These are phyloP conservation scores for Biscogniauxia mediterranea DNA, from an alignment of 2,329 filamentous ascomycete species.

Conservation along the genomic window DNA sequence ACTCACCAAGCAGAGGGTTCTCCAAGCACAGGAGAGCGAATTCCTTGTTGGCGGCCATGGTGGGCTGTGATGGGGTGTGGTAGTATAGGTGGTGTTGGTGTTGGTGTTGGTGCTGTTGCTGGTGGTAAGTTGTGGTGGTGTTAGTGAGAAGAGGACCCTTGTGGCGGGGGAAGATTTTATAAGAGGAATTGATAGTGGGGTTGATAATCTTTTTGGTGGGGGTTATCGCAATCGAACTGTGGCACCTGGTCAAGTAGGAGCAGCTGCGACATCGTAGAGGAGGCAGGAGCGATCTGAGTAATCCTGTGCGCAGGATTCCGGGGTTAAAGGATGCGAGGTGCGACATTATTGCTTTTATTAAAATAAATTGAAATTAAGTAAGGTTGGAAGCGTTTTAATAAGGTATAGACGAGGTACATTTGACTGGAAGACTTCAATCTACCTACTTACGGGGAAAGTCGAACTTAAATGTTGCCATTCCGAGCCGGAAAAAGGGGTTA, in stretches of 20 bases:
- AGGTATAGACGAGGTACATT: too few species aligned
- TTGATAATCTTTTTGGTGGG: conserved; percentile 16
- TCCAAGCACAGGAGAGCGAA: conserved; percentile 90
- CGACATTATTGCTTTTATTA: background rate
- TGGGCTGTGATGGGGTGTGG: conserved; percentile 25
- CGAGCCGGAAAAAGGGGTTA: background rate
- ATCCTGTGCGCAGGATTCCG: conserved; percentile 6
- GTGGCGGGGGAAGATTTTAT: conserved; percentile 35
- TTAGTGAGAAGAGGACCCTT: conserved; percentile 7
- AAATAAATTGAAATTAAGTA: too few species aligned
- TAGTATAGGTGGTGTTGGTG: conserved; percentile 7
- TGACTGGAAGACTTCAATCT: too few species aligned
- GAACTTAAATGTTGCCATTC: background rate
- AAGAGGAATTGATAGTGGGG: conserved; percentile 29
- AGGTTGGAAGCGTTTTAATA: too few species aligned
- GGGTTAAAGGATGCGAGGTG: background rate
- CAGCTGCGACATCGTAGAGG: background rate
- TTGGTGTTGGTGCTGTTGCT: conserved; percentile 6
- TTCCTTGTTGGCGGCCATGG: conserved; percentile 74
- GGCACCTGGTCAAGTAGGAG: background rate
- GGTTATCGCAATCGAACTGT: background rate
- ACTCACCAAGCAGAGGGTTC: conserved; percentile 91
- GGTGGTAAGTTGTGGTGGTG: conserved; percentile 4
- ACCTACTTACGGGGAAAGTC: background rate
- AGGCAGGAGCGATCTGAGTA: conserved; percentile 1